Evolutionary conservation across 495 filamentous ascomycete species (phyloP), one percentile per base, ranked within the genome.

Genomic region (Hypoxylon perforatum): DNA sequence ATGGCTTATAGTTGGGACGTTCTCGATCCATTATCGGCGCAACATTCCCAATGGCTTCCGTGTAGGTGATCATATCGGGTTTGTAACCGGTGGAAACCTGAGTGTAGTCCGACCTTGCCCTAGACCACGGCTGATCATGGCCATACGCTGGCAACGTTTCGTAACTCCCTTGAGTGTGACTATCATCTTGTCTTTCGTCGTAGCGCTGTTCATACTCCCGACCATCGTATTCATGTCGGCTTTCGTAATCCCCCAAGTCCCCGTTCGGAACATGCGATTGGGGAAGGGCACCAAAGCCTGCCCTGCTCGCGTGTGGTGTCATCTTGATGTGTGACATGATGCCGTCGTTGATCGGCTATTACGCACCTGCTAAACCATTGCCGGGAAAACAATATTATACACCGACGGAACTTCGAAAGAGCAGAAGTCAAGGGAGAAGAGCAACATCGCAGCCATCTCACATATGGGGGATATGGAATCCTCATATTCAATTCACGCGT

Each of bases 1-100:
- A 39, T 8, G 77, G 77, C 48, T 68, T 72, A 57, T 79, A 79
- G 57, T 78, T 72, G 25, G 72, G 72, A 12, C 38, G 57, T 28
- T 62, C 46, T 25, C 51, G 51, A 23, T 61, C 47, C 35, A 54
- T 36, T 15, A 25, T 18, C 22, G 36, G 47, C 19, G 41, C 23
- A 38, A 25, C 42, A 9, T 28, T 23, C 9, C 50, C 11, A 17
- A 52, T 11, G 14, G 33, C 22, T 42, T 68, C 65, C 22, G 48
- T 23, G 28, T 47, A 59, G 15, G 17, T 45, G 17, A 58, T 53
- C 46, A 62, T 62, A 8, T 57, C 58, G 17, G 63, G 51, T 38
- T 67, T 61, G 28, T 58, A 62, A 52, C 35, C 18, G 1, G 52
- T 67, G 25, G 52, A 17, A 45, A 58, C 9, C 33, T 54, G 46